These are phyloP conservation scores for Neostapfia colusana DNA, from an alignment of 176 grass and related monocot genomes.

Conservation along the genomic window DNA sequence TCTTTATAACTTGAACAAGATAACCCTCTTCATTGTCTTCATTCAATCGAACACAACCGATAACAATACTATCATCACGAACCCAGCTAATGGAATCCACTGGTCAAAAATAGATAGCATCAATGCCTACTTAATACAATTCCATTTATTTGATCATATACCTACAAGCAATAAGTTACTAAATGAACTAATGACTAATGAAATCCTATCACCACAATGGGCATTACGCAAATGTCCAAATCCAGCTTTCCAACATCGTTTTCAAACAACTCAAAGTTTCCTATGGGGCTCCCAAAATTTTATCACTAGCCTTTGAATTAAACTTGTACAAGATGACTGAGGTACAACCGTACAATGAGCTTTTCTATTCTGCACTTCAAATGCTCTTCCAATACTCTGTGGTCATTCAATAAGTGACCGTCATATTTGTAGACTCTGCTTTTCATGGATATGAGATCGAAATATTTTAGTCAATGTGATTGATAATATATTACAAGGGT, in stretches of 20 bases:
- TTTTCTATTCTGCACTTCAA: conserved; percentile 4
- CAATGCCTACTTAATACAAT: conserved; percentile 14
- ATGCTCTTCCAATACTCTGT: conserved; percentile 10
- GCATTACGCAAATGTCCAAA: conserved; percentile 15
- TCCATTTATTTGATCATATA: too few relatives aligned
- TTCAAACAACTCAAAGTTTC: conserved; percentile 21
- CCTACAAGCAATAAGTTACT: not conserved
- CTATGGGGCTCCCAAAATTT: not conserved
- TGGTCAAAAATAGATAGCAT: conserved; percentile 45
- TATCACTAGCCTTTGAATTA: conserved; percentile 2
- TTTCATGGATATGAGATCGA: not conserved
- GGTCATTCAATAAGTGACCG: too few relatives aligned
- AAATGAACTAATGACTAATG: conserved; percentile 1
- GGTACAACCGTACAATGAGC: conserved; percentile 3
- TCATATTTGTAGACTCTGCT: not conserved
- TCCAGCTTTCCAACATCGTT: not conserved
- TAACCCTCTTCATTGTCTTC: conserved; percentile 76
- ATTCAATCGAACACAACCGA: conserved; percentile 74
- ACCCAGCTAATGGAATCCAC: conserved; percentile 90
- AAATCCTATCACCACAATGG: not conserved
- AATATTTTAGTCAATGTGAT: not conserved
- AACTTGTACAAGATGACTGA: conserved; percentile 16
- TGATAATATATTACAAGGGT: not conserved
- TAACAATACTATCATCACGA: conserved; percentile 73
- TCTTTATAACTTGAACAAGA: conserved; percentile 82